These are phyloP conservation scores for Piloderma croceum DNA, from an alignment of 768 basidiomycete species.

Conservation along the genomic window DNA sequence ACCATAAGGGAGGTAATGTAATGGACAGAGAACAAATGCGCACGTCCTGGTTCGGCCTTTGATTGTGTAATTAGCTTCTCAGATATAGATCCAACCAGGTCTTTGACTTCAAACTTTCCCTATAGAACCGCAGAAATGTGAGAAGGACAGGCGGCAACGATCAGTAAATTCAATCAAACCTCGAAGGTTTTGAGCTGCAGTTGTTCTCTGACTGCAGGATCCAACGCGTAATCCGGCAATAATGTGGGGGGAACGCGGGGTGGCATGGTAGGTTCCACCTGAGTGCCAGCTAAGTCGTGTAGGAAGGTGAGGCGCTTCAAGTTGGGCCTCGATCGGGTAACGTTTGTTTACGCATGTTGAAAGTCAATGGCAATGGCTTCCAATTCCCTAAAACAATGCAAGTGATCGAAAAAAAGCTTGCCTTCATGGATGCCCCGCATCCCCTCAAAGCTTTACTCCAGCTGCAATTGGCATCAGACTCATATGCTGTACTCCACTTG, in stretches of 20 bases:
- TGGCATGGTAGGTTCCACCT: constrained; percentile 16
- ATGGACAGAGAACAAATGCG: constrained; percentile 10
- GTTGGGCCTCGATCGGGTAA: background rate
- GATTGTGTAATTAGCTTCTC: constrained; percentile 87
- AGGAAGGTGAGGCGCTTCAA: background rate
- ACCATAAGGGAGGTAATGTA: constrained; percentile 4
- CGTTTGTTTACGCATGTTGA: background rate
- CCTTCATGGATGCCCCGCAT: constrained; percentile 47
- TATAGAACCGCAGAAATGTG: constrained; percentile 23
- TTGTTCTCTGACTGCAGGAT: constrained; percentile 49
- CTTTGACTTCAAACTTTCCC: constrained; percentile 90
- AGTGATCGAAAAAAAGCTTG: no score
- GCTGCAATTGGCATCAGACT: constrained; percentile 66
- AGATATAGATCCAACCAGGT: constrained; percentile 79
- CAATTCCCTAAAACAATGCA: no score
- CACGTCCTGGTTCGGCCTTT: constrained; percentile 78
- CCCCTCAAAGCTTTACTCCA: constrained; percentile 63
- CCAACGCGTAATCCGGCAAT: constrained; percentile 35
- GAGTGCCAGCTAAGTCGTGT: background rate
- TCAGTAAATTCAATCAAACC: constrained; percentile 26
- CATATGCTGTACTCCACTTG: constrained; percentile 51
- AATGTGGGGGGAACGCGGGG: no score
- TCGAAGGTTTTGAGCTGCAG: constrained; percentile 51
- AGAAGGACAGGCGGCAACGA: constrained; percentile 1
- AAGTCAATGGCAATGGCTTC: background rate